Evolutionary conservation across 1,284 basidiomycete species (phyloP), one percentile per base, ranked within the genome.

Genomic region (Mycena sp.): DNA sequence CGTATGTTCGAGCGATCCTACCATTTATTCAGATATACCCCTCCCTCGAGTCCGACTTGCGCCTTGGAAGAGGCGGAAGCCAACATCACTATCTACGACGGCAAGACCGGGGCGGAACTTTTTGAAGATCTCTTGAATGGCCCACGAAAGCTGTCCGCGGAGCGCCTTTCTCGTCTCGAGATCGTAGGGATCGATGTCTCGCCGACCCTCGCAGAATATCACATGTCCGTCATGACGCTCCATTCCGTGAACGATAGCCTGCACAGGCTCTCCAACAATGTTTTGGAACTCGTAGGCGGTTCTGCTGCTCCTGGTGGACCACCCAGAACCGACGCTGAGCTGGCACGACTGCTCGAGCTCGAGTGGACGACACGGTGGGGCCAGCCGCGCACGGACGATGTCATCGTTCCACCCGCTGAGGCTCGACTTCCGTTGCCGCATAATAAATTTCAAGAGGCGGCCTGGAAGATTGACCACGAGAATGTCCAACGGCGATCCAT

Each of bases 381-480:
- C 5, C 12, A 4, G 21, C 17, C 46, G 30, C 40, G 40, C 6
- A 14, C 19, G 30, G 53, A 51, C 19, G 64, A 54, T 11, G 61
- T 41, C 7, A 44, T 66, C 9, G 56, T 57, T 6, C 32, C 48
- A n/a, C 44, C 64, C 5, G 57, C 57, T 12, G 64, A 66, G 38
- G 38, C 26, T 3, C 28, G 61, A 6, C 45, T 66, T 23, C 4
- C 43, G 19, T 21, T 30, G 10, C 19, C 14, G 43, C 46, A 17
- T 16, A 32, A 45, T 2, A 66, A 59, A 16, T 49, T 66, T 14
- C 29, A 40, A 12, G 41, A 59, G 17, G 52, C 43, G 17, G 61
- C 61, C 11, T 66, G 64, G 64, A 63, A 52, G 48, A 57, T 66
- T 35, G 64, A 66, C 38, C 25, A 63, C 28, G n/a, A 63, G 4